Evolutionary conservation across 129 eudicot genomes (phyloP).

Genomic region (Flaveria brownii): DNA sequence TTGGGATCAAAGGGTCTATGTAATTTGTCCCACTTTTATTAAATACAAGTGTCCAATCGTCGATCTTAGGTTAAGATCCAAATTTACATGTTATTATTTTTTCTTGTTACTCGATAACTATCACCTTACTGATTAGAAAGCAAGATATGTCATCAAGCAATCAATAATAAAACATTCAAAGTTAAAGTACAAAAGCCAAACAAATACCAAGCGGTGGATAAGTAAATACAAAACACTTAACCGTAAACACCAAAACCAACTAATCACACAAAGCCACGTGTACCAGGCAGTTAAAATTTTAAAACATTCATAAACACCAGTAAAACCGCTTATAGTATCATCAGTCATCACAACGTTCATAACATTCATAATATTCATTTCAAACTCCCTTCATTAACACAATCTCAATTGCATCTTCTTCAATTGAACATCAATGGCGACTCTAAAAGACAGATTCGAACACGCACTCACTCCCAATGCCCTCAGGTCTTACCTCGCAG

Average conservation of each 20-base stretch:
- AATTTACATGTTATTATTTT: too few relatives aligned
- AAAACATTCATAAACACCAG: slow-evolving; percentile 16
- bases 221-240: background rate
- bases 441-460: slow-evolving; percentile 53
- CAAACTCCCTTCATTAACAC: slow-evolving; percentile 2
- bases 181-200: background rate
- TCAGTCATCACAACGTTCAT: slow-evolving; percentile 12
- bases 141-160: background rate
- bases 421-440: slow-evolving; percentile 44
- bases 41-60: too few relatives aligned
- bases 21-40: too few relatives aligned
- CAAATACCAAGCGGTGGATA: background rate
- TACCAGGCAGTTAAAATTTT: slow-evolving; percentile 32
- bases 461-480: slow-evolving; percentile 67
- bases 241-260: background rate
- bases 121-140: too few relatives aligned
- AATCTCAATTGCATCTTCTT: slow-evolving; percentile 7
- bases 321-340: slow-evolving; percentile 20
- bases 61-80: too few relatives aligned
- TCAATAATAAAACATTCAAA: background rate
- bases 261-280: slow-evolving; percentile 34
- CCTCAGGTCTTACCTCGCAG: slow-evolving; percentile 77
- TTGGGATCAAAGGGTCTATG: too few relatives aligned
- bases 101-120: too few relatives aligned
- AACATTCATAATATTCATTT: background rate